Conservation (phyloP, 169 alveolate genomes). For the Sarcocystis neurona region DNA sequence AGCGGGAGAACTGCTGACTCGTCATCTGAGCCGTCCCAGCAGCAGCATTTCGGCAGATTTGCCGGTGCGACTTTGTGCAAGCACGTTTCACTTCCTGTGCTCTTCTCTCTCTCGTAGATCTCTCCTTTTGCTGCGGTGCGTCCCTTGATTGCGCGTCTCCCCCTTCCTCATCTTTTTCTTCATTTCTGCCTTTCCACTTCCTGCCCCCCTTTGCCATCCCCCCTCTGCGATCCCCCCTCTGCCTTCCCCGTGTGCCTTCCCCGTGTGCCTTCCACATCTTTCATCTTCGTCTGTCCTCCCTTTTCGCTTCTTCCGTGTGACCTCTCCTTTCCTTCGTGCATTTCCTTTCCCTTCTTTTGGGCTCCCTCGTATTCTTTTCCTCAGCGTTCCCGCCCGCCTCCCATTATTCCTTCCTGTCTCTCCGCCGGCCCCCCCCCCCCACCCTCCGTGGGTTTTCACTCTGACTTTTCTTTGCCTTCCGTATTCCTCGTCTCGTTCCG, state of each 20-base stretch:
- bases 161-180: neutral
- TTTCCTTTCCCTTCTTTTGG: neutral
- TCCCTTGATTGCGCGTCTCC: neutral
- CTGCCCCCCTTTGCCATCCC: neutral
- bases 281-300: neutral
- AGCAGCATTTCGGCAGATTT: too few species aligned
- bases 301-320: neutral
- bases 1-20: too few species aligned
- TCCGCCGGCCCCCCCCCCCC: too few species aligned
- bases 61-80: too few species aligned
- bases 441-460: too few species aligned
- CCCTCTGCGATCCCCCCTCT: neutral
- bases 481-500: neutral
- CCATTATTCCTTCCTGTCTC: slow-evolving; percentile 3
- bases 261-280: neutral
- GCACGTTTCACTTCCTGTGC: too few species aligned
- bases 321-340: neutral
- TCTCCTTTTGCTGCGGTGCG: too few species aligned
- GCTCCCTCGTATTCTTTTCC: neutral
- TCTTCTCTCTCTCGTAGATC: too few species aligned
- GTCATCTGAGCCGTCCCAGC: too few species aligned
- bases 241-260: neutral
- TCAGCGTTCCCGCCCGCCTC: neutral
- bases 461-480: neutral
- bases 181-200: neutral